Base-by-base conservation (phyloP, 495 filamentous ascomycete species). In the Penicillium bovifimosum region DNA sequence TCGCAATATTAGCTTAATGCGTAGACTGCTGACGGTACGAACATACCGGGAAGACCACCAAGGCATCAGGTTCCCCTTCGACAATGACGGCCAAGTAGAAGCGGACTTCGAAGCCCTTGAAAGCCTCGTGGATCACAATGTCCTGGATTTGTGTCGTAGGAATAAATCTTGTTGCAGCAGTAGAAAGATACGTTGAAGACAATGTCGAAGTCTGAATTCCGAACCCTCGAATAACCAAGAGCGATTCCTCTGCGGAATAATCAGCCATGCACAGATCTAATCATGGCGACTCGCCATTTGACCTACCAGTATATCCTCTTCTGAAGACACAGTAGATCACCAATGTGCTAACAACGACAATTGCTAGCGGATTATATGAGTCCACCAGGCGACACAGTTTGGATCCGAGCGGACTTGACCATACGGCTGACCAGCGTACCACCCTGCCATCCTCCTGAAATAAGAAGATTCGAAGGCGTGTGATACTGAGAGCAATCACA, bases 51-150 rank as follows among this genome's bases (percentile, higher is more conserved):
- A 97, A 99, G 5, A 97, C 90, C 27, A 99, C 92, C 9, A 96
- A 85, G 11, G 93, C 81, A 47, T 88, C 84, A 50, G 84, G 81
- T 71, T 97, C 93, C 33, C 87, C 92, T 62, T 95, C 87, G 41
- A 97, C 91, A 56, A 96, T 85, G 9, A 97, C 87, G 9, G 86
- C 82, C 11, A 99, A 74, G 67, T 96, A 96, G 65, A 90, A 95
- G 47, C 86, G 74, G 41, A 96, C 92, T 68, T 90, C 89, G 64
- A 96, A 95, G 35, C 93, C 92, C 53, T 81, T 82, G 71, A 97
- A 97, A 29, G 92, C 93, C 68, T 99, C 93, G 67, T 96, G 90
- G 40, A 99, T 87, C 50, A 96, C 79, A 50, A 97, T 85, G 70
- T 97, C 93, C 48, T 87, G 85, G 35, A 97, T 95, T 63, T 87